Percentiles rank a stretch among this genome's conserved stretches.
These are phyloP conservation scores for Colletotrichum sp. DNA, from an alignment of 2,329 filamentous ascomycete species.

Conservation along the genomic window DNA sequence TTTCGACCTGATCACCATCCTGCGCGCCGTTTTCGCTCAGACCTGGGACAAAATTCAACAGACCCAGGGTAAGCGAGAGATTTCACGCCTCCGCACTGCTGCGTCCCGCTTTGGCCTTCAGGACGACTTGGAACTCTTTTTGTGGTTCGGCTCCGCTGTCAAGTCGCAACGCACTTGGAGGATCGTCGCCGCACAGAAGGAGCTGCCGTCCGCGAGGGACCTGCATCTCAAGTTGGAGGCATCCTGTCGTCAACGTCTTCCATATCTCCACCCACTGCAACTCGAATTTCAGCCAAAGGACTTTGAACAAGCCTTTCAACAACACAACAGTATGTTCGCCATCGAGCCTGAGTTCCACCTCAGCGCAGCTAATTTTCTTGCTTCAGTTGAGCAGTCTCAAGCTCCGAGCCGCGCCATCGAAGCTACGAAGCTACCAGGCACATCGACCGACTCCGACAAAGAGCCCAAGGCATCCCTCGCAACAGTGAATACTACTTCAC, in stretches of 20 bases:
- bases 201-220: background rate
- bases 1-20: background rate
- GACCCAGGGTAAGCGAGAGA: background rate
- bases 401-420: background rate
- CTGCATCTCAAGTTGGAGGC: background rate
- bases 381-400: background rate
- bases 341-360: background rate
- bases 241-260: background rate
- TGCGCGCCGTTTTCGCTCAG: background rate
- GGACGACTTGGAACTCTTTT: background rate
- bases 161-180: background rate
- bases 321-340: background rate
- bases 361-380: background rate
- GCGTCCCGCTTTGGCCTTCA: background rate
- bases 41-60: background rate
- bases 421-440: background rate
- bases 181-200: background rate
- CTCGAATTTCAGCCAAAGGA: background rate
- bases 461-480: background rate
- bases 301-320: background rate
- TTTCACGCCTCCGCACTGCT: background rate
- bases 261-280: background rate
- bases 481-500: background rate
- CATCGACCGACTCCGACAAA: background rate
- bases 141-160: background rate